Evolutionary conservation across 371 early-diverging fungal species (phyloP).

Genomic region (Modicella reniformis): DNA sequence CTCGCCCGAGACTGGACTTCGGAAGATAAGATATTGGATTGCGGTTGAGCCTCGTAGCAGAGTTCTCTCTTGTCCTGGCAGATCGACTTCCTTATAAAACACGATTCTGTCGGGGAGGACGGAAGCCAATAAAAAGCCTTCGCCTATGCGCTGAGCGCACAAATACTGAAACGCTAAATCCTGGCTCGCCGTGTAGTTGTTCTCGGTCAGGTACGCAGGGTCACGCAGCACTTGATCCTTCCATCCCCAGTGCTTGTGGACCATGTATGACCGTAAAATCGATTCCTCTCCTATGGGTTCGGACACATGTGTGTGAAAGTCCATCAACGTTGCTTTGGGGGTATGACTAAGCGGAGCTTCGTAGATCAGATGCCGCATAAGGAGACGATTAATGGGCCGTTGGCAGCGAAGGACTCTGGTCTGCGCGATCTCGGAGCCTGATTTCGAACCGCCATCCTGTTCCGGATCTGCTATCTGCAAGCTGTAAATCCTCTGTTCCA

Average conservation of each 20-base stretch:
- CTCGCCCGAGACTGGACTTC: conserved; percentile 60
- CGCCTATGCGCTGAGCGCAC: conserved; percentile 65
- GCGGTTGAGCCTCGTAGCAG: conserved; percentile 56
- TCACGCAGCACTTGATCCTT: conserved; percentile 67
- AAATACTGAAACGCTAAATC: conserved; percentile 74
- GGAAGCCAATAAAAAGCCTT: conserved; percentile 69
- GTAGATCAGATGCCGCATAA: conserved; percentile 49
- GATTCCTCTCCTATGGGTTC: conserved; percentile 55
- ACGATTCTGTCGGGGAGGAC: conserved; percentile 62
- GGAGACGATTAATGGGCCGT: conserved; percentile 40
- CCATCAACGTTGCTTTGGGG: conserved; percentile 30
- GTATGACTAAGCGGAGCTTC: conserved; percentile 30
- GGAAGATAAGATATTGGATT: conserved; percentile 72
- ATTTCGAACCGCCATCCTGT: conserved; percentile 14
- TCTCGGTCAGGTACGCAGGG: conserved; percentile 49
- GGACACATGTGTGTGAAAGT: conserved; percentile 50
- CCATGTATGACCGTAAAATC: conserved; percentile 67
- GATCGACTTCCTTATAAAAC: conserved; percentile 70
- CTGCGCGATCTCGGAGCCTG: conserved; percentile 29
- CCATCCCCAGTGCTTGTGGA: conserved; percentile 74
- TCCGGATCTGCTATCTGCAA: conserved; percentile 24
- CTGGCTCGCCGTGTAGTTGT: conserved; percentile 66
- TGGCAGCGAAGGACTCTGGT: conserved; percentile 26
- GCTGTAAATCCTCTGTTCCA: conserved; percentile 19
- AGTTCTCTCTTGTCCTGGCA: conserved; percentile 22